Conservation (phyloP, 148 eudicot genomes). For the Nyssa sinensis region DNA sequence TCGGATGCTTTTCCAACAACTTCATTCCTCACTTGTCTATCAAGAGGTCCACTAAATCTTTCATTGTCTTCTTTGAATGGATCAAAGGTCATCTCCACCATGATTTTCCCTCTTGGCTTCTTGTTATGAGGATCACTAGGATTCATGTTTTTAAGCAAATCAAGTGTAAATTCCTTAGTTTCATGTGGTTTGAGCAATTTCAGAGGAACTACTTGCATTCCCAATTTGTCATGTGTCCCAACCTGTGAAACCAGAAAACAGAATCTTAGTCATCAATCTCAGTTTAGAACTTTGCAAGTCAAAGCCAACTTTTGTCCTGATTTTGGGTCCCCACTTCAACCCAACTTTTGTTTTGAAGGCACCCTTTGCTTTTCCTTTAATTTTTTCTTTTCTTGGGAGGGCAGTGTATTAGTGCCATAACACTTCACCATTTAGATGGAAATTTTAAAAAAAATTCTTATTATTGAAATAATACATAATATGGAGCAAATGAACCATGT, state of each 20-base stretch:
- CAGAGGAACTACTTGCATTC: conserved; percentile 72
- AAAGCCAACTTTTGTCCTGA: no score
- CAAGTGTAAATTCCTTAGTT: conserved; percentile 48
- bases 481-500: no score
- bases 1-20: conserved; percentile 14
- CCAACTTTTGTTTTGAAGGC: no score
- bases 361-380: no score
- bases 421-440: no score
- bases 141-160: conserved; percentile 53
- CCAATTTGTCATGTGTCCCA: conserved; percentile 71
- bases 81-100: conserved; percentile 52
- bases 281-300: no score
- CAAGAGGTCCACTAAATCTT: conserved; percentile 30
- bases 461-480: no score
- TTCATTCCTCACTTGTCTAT: conserved; percentile 15
- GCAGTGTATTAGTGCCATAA: no score
- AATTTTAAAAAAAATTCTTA: no score
- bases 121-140: conserved; percentile 50
- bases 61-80: conserved; percentile 67
- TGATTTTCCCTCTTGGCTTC: conserved; percentile 67
- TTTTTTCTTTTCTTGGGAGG: no score
- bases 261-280: no score
- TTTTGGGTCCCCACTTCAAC: no score
- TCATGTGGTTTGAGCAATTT: conserved; percentile 54
- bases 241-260: conserved; percentile 36